These are phyloP conservation scores for Rhizomucor pusillus DNA, from an alignment of 371 early-diverging fungal species.

Conservation along the genomic window DNA sequence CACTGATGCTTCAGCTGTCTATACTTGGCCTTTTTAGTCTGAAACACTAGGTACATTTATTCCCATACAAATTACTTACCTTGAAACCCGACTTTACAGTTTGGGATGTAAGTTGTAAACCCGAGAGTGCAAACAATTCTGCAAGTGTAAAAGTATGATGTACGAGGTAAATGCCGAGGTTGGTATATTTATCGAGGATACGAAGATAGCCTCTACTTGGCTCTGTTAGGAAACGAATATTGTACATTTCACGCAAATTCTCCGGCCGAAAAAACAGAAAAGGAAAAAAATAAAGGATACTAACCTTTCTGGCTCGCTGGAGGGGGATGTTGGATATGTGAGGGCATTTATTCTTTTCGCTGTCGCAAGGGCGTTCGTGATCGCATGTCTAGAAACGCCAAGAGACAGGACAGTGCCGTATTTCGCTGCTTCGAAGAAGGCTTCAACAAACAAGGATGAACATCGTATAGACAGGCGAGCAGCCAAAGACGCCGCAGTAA, in stretches of 20 bases:
- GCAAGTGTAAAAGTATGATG: slow-evolving; percentile 74
- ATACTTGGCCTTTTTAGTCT: not conserved
- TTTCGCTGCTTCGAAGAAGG: slow-evolving; percentile 59
- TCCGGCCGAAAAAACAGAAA: slow-evolving; percentile 9
- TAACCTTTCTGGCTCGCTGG: slow-evolving; percentile 17
- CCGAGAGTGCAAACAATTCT: slow-evolving; percentile 76
- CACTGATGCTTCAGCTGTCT: slow-evolving; percentile 88
- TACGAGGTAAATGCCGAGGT: slow-evolving; percentile 65
- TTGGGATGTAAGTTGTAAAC: slow-evolving; percentile 74
- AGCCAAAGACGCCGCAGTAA: slow-evolving; percentile 40
- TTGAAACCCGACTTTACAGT: slow-evolving; percentile 70
- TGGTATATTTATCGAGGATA: slow-evolving; percentile 69
- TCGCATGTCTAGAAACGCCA: slow-evolving; percentile 53
- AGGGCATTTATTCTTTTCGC: slow-evolving; percentile 53
- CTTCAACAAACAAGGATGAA: slow-evolving; percentile 42
- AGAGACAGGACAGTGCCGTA: slow-evolving; percentile 59
- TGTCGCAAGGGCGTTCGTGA: slow-evolving; percentile 55
- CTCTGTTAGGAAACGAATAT: slow-evolving; percentile 3
- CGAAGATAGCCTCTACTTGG: slow-evolving; percentile 53
- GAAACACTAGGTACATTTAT: not conserved
- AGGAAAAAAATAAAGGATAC: slow-evolving; percentile 9
- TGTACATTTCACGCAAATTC: slow-evolving; percentile 1
- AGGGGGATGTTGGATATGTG: slow-evolving; percentile 13
- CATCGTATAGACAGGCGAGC: slow-evolving; percentile 43
- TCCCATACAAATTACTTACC: slow-evolving; percentile 35